These are phyloP conservation scores for Rhodamnia argentea DNA, from an alignment of 345 rosid species.

Conservation along the genomic window DNA sequence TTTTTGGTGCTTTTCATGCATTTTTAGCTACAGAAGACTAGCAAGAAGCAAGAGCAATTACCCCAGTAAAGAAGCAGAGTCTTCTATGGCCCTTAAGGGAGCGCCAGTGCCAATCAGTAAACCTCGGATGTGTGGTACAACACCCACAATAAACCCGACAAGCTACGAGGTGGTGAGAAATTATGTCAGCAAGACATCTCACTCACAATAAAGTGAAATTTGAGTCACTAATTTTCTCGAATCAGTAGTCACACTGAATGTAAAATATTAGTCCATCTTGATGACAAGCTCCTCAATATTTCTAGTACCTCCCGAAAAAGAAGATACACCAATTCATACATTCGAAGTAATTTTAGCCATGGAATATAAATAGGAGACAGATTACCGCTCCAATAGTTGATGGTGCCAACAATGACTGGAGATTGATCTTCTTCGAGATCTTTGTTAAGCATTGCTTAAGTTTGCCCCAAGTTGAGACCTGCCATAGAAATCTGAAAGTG, in stretches of 20 bases:
- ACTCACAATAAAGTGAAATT: not conserved
- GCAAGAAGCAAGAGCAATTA: conserved; percentile 1
- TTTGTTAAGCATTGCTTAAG: not conserved
- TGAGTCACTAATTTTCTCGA: not conserved
- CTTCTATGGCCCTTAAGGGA: conserved; percentile 25
- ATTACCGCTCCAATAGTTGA: conserved; percentile 30
- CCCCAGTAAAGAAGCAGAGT: conserved; percentile 32
- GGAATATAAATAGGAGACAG: not conserved
- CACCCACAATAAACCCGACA: conserved; percentile 29
- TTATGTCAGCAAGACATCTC: not conserved
- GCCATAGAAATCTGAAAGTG: not conserved
- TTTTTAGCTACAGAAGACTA: not conserved
- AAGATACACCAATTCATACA: not conserved
- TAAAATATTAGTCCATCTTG: not conserved
- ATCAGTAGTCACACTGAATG: not conserved
- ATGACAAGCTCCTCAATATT: not conserved
- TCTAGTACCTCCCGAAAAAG: not conserved
- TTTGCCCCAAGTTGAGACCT: conserved; percentile 13
- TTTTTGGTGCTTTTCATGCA: not conserved
- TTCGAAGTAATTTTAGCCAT: not conserved
- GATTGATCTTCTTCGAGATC: conserved; percentile 7
- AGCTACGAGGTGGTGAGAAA: conserved; percentile 8
- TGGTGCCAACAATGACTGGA: conserved; percentile 24
- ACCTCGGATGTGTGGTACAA: conserved; percentile 20
- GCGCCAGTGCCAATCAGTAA: conserved; percentile 23